Base-by-base conservation (phyloP, 1,284 basidiomycete species). In the Puccinia polysora region DNA sequence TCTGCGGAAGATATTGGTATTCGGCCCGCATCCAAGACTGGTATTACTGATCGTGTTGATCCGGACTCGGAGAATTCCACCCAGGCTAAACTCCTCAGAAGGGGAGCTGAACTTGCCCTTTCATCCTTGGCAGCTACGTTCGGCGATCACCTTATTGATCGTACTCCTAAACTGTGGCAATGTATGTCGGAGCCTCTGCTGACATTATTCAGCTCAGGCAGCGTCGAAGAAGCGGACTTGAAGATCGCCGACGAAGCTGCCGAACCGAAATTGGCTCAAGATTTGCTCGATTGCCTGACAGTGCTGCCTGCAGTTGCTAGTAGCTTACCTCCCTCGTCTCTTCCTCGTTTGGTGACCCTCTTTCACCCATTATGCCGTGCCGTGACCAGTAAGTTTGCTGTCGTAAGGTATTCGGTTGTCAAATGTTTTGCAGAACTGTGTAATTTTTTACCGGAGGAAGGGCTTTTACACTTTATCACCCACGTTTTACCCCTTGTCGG, bases 151-250 rank as follows among this genome's bases (percentile, higher is more conserved):
- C 82, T 97, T 28, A 83, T 98, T 58, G 84, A 87, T 0, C 82
- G 85, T 14, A 86, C 97, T 25, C 94, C 95, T 1, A 90, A 87
- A 75, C 89, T 97, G 84, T 98, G 95, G 94, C 87, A 89, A 58
- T 91, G 90, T 18, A 91, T 96, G 86, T 87, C 87, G 20, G 87
- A 87, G 36, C 87, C 90, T 23, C 79, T 96, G 38, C 77, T 89
- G 45, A 85, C 85, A 70, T 84, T 86, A n/a, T 92, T 88, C 74
- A 75, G 71, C 73, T 81, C 83, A 67, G 86, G 89, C 76, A 78
- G 79, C 40, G 80, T 74, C 10, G 53, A 23, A 25, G 62, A 55
- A 36, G 76, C 75, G 84, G 56, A 88, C 90, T 75, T 86, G 86
- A 75, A 86, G 86, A 77, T 85, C 86, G 72, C 12, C 45, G 43